These are phyloP conservation scores for Olyra latifolia DNA, from an alignment of 176 grass and related monocot genomes.

Conservation along the genomic window DNA sequence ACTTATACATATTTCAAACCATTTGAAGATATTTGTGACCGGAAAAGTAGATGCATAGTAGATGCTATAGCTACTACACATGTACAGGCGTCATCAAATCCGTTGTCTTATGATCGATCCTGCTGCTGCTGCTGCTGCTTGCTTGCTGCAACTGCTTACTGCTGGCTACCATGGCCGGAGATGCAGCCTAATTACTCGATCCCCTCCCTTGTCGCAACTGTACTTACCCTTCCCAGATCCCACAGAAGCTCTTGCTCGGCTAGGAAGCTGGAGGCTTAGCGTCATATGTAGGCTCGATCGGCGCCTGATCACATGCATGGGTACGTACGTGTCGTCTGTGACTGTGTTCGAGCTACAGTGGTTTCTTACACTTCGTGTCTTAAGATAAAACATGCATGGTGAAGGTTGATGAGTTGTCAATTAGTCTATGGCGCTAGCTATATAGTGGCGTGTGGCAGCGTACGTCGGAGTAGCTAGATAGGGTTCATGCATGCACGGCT, in stretches of 20 bases:
- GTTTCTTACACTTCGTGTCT: not conserved
- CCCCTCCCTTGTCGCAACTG: not conserved
- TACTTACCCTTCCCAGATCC: not conserved
- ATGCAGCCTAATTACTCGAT: not conserved
- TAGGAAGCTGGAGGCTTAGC: no score
- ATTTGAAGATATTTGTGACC: no score
- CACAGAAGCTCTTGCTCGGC: slow-evolving; percentile 19
- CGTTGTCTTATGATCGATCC: slow-evolving; percentile 8
- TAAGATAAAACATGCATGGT: not conserved
- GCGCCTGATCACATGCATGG: not conserved
- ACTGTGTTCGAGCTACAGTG: no score
- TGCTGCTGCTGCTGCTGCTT: not conserved
- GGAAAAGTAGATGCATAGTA: not conserved
- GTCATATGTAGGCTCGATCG: not conserved
- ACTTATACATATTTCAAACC: no score
- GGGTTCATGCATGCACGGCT: no score
- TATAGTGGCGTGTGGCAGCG: not conserved
- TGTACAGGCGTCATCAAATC: slow-evolving; percentile 23
- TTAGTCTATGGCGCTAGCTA: not conserved
- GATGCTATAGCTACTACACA: not conserved
- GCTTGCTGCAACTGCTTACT: not conserved
- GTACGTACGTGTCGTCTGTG: no score
- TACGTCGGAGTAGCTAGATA: no score
- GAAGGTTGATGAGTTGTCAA: not conserved
- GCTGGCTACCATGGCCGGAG: no score